phyloP scores from a whole-genome alignment of 305 asterid genomes.

The Fraxinus sp. region DNA sequence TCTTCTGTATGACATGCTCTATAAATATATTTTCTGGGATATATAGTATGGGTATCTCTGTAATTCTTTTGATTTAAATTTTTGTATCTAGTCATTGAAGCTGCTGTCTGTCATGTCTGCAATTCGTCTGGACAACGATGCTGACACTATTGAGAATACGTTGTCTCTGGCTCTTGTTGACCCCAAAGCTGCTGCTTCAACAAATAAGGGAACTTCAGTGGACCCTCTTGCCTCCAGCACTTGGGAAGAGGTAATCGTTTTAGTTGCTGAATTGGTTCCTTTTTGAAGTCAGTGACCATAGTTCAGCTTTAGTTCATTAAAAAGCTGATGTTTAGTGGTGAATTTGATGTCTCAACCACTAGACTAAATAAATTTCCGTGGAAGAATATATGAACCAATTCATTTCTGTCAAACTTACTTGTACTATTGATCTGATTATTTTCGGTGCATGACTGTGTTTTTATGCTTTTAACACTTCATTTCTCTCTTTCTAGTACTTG shows the following conservation, averaged over 20 bases:
- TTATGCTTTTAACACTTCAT: not conserved
- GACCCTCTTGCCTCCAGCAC: slow-evolving; percentile 97
- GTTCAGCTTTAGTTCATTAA: not conserved
- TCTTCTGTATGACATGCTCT: slow-evolving; percentile 68
- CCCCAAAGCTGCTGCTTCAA: slow-evolving; percentile 52
- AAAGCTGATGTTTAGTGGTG: slow-evolving; percentile 2
- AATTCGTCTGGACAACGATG: slow-evolving; percentile 71
- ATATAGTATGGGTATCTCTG: slow-evolving; percentile 8
- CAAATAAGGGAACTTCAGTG: slow-evolving; percentile 52
- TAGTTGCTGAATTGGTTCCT: not conserved
- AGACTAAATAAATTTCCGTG: not conserved
- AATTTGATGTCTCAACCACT: not conserved
- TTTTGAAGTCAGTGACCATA: not conserved
- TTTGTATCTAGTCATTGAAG: slow-evolving; percentile 69
- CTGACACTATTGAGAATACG: slow-evolving; percentile 75
- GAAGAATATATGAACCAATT: not conserved
- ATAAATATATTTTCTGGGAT: slow-evolving; percentile 19
- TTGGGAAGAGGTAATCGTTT: slow-evolving; percentile 80
- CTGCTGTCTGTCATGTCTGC: slow-evolving; percentile 93
- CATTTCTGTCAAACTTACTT: not conserved
- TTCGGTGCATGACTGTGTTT: not conserved
- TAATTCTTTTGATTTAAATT: slow-evolving; percentile 12
- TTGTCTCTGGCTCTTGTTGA: slow-evolving; percentile 79
- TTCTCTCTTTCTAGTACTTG: slow-evolving; percentile 12
- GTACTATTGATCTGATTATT: not conserved